Evolutionary conservation across 164 flowering plant genomes (phyloP).

Genomic region (Nelumbo lutea): DNA sequence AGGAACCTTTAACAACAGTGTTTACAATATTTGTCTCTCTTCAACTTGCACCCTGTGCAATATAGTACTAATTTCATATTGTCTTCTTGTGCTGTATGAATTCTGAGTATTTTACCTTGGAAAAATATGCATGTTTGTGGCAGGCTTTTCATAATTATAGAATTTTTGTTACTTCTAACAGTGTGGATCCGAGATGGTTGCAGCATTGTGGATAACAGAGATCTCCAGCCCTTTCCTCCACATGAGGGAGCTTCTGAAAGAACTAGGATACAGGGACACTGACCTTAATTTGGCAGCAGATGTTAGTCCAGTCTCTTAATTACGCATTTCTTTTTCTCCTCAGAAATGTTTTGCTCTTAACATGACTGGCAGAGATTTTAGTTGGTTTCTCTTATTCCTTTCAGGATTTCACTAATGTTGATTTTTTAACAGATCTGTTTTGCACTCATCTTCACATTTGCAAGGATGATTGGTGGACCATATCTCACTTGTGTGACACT

Average conservation of each 20-base stretch:
- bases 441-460: conserved; percentile 64
- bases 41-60: too few relatives aligned
- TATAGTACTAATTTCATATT: too few relatives aligned
- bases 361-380: neutral
- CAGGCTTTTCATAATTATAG: neutral
- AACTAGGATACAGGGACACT: conserved; percentile 78
- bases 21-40: neutral
- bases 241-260: conserved; percentile 83
- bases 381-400: neutral
- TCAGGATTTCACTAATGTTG: neutral
- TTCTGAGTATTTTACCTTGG: neutral
- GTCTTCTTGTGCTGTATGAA: neutral
- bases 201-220: conserved; percentile 75
- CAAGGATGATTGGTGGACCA: conserved; percentile 79
- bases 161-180: conserved; percentile 10
- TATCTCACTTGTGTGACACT: conserved; percentile 62
- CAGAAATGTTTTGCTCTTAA: neutral
- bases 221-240: conserved; percentile 90
- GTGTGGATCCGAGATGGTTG: conserved; percentile 93
- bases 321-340: neutral
- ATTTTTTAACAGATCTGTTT: conserved; percentile 46
- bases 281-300: conserved; percentile 80
- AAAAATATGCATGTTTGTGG: neutral
- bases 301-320: conserved; percentile 35
- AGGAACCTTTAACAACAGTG: neutral